phyloP scores from a whole-genome alignment of 208 protist genomes.

The Trypanosomatidae sp. region DNA sequence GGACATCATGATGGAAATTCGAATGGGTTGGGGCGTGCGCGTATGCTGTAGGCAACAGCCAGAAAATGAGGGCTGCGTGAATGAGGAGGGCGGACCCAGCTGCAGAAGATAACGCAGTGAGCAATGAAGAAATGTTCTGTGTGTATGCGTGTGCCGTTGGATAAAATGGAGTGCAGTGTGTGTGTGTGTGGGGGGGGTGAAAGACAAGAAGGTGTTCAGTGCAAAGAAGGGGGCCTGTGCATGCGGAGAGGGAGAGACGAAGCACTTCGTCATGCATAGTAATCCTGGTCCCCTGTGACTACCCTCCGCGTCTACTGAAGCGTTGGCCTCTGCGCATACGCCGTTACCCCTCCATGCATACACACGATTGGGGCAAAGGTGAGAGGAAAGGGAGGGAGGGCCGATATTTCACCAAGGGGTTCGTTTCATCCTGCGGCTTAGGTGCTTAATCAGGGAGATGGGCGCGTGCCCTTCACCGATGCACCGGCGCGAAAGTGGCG shows the following conservation, averaged over 20 bases:
- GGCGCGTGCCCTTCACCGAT: background rate
- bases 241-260: background rate
- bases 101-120: background rate
- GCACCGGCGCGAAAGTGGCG: background rate
- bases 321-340: background rate
- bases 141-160: background rate
- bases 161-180: constrained; percentile 2
- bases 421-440: background rate
- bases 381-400: background rate
- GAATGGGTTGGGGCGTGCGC: background rate
- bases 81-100: background rate
- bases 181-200: background rate
- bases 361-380: background rate
- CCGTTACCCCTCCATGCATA: background rate
- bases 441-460: background rate
- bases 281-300: background rate
- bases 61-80: background rate
- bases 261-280: background rate
- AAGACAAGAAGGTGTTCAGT: background rate
- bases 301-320: background rate
- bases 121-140: background rate
- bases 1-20: constrained; percentile 17
- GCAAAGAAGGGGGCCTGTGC: background rate
- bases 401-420: background rate
- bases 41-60: background rate